Conservation (phyloP, 768 basidiomycete species). For the Cyclocybe cylindracea region DNA sequence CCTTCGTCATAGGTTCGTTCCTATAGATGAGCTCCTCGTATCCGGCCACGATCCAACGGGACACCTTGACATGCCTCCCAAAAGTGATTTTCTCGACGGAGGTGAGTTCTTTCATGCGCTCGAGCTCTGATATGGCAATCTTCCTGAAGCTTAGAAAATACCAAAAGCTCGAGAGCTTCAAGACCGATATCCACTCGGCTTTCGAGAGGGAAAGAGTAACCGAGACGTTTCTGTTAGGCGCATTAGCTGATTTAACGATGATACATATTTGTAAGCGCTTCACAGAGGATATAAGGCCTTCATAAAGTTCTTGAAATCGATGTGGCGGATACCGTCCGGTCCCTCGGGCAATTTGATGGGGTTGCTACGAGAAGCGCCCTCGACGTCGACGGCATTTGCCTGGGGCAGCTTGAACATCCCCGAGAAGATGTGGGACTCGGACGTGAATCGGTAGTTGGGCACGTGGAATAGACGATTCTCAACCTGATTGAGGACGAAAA, state of each 20-base stretch:
- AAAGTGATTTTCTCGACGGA: slow-evolving; percentile 30
- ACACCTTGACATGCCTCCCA: slow-evolving; percentile 32
- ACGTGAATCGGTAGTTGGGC: slow-evolving; percentile 6
- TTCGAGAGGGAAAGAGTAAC: slow-evolving; percentile 4
- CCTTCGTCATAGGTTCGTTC: slow-evolving; percentile 19
- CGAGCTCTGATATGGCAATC: slow-evolving; percentile 29
- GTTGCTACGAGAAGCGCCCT: background rate
- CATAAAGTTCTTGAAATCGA: slow-evolving; percentile 10
- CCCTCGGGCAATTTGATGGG: slow-evolving; percentile 4
- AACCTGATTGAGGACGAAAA: slow-evolving; percentile 1
- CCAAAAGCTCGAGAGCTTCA: slow-evolving; percentile 43
- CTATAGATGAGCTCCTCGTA: slow-evolving; percentile 22
- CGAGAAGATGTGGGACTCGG: slow-evolving; percentile 8
- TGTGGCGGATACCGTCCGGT: background rate
- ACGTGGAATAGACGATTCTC: slow-evolving; percentile 8
- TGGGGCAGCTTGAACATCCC: slow-evolving; percentile 5
- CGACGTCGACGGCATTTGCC: background rate
- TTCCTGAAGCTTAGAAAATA: slow-evolving; percentile 29
- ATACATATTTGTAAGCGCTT: background rate
- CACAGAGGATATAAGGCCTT: slow-evolving; percentile 15
- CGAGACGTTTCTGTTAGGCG: background rate
- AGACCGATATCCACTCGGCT: slow-evolving; percentile 36
- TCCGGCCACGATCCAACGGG: slow-evolving; percentile 32
- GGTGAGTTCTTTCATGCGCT: slow-evolving; percentile 9
- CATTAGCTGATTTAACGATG: background rate